Conservation (phyloP, 2,329 filamentous ascomycete species). For the Nothomitra cinnamomea region DNA sequence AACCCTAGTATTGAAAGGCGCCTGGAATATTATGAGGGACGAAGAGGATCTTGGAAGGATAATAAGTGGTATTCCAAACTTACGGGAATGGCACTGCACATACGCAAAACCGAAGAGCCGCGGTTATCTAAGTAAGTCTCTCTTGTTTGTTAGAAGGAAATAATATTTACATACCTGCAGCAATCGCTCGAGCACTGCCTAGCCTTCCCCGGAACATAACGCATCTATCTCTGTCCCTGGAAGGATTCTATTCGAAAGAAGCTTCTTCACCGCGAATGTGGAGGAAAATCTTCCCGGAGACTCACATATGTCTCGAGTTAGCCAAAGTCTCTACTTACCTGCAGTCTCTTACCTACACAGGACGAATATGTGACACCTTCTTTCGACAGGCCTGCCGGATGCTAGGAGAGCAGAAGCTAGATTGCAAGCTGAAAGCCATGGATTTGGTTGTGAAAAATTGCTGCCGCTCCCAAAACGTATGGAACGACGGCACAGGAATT, state of each 20-base stretch:
- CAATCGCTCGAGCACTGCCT: constrained; percentile 46
- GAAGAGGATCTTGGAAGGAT: constrained; percentile 46
- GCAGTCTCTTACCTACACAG: constrained; percentile 55
- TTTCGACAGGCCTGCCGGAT: constrained; percentile 40
- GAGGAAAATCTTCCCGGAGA: constrained; percentile 38
- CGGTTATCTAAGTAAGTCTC: constrained; percentile 39
- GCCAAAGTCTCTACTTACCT: constrained; percentile 43
- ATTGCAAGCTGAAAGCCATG: constrained; percentile 39
- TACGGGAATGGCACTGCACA: constrained; percentile 36
- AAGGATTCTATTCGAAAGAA: constrained; percentile 54
- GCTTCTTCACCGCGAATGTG: constrained; percentile 42
- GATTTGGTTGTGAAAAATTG: constrained; percentile 61
- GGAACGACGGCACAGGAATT: constrained; percentile 51
- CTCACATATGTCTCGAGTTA: constrained; percentile 49
- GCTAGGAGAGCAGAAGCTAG: constrained; percentile 31
- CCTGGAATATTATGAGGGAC: constrained; percentile 58
- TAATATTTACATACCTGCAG: background rate
- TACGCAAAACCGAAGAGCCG: constrained; percentile 57
- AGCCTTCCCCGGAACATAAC: constrained; percentile 39
- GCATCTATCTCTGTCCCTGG: constrained; percentile 49
- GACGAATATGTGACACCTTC: constrained; percentile 51
- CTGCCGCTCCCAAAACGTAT: constrained; percentile 39
- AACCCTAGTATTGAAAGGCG: constrained; percentile 55
- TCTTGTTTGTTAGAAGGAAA: too few relatives aligned
- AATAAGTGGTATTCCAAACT: constrained; percentile 43